These are phyloP conservation scores for Psilocybe sp. DNA, from an alignment of 768 basidiomycete genomes.

Conservation along the genomic window DNA sequence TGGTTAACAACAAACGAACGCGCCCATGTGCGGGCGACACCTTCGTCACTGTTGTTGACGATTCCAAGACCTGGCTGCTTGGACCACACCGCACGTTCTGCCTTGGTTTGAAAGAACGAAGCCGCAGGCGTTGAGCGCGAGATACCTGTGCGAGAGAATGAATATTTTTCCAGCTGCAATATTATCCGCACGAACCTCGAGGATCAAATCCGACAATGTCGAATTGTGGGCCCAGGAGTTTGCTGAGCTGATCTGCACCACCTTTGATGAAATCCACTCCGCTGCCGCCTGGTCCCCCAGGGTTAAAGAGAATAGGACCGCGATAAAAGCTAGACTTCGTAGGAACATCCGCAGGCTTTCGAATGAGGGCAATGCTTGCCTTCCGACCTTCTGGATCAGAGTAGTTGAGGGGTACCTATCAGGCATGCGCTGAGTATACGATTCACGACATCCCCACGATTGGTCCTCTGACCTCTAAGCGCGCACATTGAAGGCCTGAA, in stretches of 20 bases:
- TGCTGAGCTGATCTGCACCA: slow-evolving; percentile 22
- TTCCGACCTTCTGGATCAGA: slow-evolving; percentile 30
- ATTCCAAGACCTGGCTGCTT: neutral
- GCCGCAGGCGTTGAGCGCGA: slow-evolving; percentile 30
- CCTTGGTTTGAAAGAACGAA: slow-evolving; percentile 31
- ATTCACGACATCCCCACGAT: too few relatives aligned
- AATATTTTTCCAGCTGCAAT: neutral
- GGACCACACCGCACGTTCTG: slow-evolving; percentile 29
- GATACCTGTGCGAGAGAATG: slow-evolving; percentile 24
- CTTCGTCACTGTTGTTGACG: slow-evolving; percentile 22
- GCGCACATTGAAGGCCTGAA: slow-evolving; percentile 8
- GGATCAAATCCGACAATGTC: slow-evolving; percentile 49
- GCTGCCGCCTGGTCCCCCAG: slow-evolving; percentile 47
- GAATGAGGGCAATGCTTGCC: slow-evolving; percentile 39
- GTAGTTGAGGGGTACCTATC: slow-evolving; percentile 1
- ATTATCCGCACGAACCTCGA: slow-evolving; percentile 27
- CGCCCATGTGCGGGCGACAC: slow-evolving; percentile 29
- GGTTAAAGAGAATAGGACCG: slow-evolving; percentile 45
- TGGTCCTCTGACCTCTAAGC: slow-evolving; percentile 6
- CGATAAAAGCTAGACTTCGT: slow-evolving; percentile 28
- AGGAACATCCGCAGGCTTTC: slow-evolving; percentile 33
- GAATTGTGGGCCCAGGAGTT: slow-evolving; percentile 40
- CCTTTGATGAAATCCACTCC: slow-evolving; percentile 30
- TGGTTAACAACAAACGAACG: slow-evolving; percentile 26
- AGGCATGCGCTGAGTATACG: neutral